These are phyloP conservation scores for Selaginella tamariscina DNA, from an alignment of 75 land plant genomes.

Conservation along the genomic window DNA sequence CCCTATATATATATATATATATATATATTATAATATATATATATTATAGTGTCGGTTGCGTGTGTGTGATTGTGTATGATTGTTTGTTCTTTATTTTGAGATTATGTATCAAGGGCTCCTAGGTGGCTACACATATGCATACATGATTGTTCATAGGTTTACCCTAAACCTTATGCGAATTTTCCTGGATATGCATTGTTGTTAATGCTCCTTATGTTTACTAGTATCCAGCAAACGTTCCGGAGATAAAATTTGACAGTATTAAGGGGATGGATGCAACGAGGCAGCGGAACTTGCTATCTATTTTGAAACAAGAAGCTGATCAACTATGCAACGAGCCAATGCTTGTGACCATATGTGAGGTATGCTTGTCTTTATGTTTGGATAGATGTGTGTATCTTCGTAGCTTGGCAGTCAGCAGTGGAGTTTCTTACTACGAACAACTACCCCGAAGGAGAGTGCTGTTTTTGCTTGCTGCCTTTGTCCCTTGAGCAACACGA, in stretches of 20 bases:
- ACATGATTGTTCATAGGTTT: no score
- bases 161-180: no score
- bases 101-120: no score
- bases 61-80: no score
- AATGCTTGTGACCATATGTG: constrained; percentile 51
- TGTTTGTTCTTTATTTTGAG: no score
- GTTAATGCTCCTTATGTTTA: no score
- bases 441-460: constrained; percentile 82
- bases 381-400: background rate
- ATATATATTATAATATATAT: no score
- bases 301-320: constrained; percentile 20
- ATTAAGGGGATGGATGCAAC: constrained; percentile 42
- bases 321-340: constrained; percentile 24
- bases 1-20: no score
- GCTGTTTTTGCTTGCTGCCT: constrained; percentile 62
- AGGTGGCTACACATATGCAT: no score
- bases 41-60: no score
- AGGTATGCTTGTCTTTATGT: constrained; percentile 24
- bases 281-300: constrained; percentile 22
- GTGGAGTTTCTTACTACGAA: constrained; percentile 46
- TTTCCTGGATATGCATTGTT: no score
- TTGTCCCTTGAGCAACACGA: constrained; percentile 30
- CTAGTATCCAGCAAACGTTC: constrained; percentile 41
- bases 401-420: constrained; percentile 42
- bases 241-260: constrained; percentile 29